Conservation (phyloP, 169 alveolate genomes). For the Toxoplasma gondii region DNA sequence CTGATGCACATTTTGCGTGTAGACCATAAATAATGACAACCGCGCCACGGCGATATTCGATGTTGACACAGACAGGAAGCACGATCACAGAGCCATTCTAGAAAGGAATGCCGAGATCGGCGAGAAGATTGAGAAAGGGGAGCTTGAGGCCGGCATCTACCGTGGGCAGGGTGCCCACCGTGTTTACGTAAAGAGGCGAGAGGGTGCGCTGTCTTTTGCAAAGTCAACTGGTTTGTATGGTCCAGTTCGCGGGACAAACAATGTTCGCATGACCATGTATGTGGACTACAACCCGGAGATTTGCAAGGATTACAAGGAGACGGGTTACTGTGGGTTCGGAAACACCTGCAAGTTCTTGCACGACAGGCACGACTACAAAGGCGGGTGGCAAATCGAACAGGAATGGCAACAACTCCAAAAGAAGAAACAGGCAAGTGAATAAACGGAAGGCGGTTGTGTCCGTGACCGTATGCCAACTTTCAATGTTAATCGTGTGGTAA, state of each 20-base stretch:
- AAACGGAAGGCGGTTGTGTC: background rate
- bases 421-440: constrained; percentile 74
- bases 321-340: constrained; percentile 98
- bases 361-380: constrained; percentile 96
- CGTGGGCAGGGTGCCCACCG: constrained; percentile 88
- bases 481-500: no score
- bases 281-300: constrained; percentile 96
- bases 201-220: constrained; percentile 83
- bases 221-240: constrained; percentile 89
- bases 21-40: constrained; percentile 59
- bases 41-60: constrained; percentile 72
- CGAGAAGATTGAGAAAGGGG: constrained; percentile 79
- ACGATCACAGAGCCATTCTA: constrained; percentile 83
- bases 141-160: constrained; percentile 82
- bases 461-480: background rate
- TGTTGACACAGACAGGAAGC: constrained; percentile 78
- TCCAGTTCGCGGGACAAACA: constrained; percentile 88
- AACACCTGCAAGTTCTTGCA: constrained; percentile 96
- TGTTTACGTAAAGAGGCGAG: constrained; percentile 78
- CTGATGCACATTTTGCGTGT: background rate
- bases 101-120: constrained; percentile 86
- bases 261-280: constrained; percentile 90
- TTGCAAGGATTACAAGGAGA: constrained; percentile 97
- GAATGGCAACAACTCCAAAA: constrained; percentile 91
- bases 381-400: constrained; percentile 95